Conservation (phyloP, 345 rosid species). For the Hirschfeldia incana region DNA sequence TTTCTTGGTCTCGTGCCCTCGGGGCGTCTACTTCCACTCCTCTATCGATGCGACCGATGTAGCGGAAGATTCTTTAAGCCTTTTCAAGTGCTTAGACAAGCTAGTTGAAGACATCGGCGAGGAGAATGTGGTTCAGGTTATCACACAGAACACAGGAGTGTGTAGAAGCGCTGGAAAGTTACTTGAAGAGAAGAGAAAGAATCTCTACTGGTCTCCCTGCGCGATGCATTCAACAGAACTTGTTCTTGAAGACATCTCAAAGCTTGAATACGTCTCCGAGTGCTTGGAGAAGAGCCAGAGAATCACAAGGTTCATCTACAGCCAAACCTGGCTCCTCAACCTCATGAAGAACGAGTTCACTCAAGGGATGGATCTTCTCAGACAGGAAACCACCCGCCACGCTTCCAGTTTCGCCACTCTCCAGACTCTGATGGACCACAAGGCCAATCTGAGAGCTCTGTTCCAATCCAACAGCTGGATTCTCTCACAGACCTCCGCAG, state of each 20-base stretch:
- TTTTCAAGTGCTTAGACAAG: constrained; percentile 62
- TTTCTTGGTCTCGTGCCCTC: constrained; percentile 64
- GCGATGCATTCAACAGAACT: constrained; percentile 61
- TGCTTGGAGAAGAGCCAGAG: constrained; percentile 61
- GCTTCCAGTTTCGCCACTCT: constrained; percentile 58
- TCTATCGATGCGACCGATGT: constrained; percentile 65
- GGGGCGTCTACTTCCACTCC: constrained; percentile 61
- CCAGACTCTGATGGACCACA: constrained; percentile 59
- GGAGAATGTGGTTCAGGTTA: constrained; percentile 71
- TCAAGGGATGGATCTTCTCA: constrained; percentile 68
- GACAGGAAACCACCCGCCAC: constrained; percentile 49
- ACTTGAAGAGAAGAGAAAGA: constrained; percentile 74
- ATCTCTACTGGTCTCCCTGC: constrained; percentile 81
- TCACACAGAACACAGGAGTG: constrained; percentile 55
- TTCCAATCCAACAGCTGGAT: constrained; percentile 72
- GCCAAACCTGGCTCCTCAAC: constrained; percentile 54
- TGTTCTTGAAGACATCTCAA: constrained; percentile 67
- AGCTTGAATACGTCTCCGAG: constrained; percentile 60
- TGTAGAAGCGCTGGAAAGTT: constrained; percentile 71
- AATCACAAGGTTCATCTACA: constrained; percentile 67
- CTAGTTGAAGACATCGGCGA: constrained; percentile 78
- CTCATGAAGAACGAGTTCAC: constrained; percentile 70
- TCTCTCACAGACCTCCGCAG: constrained; percentile 42
- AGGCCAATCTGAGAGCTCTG: constrained; percentile 60
- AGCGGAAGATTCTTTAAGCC: constrained; percentile 51